phyloP scores from a whole-genome alignment of 73 alveolate species.

The Tetrahymena malaccensis region DNA sequence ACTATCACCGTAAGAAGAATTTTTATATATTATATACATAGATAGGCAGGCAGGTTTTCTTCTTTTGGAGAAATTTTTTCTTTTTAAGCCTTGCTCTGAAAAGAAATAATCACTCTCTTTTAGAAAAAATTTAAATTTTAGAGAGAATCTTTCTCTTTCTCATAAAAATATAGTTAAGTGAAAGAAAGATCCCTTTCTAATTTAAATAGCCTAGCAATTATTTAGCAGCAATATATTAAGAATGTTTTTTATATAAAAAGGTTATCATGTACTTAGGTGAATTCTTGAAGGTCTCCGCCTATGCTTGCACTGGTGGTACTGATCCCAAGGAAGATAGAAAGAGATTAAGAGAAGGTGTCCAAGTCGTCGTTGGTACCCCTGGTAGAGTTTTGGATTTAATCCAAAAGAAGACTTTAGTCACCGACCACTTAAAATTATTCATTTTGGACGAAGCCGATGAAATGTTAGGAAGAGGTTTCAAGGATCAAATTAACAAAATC shows the following conservation, averaged over 20 bases:
- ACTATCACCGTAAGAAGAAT: constrained; percentile 19
- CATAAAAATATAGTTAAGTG: neutral
- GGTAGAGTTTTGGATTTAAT: constrained; percentile 91
- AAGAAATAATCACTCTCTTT: too few species aligned
- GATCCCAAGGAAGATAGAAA: constrained; percentile 78
- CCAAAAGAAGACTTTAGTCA: constrained; percentile 71
- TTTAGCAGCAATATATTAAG: neutral
- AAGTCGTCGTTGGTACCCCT: constrained; percentile 90
- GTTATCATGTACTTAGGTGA: constrained; percentile 69
- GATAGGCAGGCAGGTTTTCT: neutral
- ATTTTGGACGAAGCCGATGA: constrained; percentile 98
- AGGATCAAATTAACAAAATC: constrained; percentile 86
- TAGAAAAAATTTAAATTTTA: too few species aligned
- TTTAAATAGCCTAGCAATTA: neutral
- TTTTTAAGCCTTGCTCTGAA: too few species aligned
- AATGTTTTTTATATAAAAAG: neutral
- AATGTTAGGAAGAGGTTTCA: constrained; percentile 95
- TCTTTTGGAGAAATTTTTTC: neutral
- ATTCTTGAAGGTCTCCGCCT: constrained; percentile 68
- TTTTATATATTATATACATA: neutral
- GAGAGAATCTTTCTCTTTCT: too few species aligned
- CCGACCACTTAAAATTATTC: constrained; percentile 66
- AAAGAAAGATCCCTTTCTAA: neutral
- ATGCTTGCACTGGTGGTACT: constrained; percentile 91
- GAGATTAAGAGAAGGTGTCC: constrained; percentile 72